Conservation (phyloP, 768 basidiomycete genomes). For the Lactarius vividus region DNA sequence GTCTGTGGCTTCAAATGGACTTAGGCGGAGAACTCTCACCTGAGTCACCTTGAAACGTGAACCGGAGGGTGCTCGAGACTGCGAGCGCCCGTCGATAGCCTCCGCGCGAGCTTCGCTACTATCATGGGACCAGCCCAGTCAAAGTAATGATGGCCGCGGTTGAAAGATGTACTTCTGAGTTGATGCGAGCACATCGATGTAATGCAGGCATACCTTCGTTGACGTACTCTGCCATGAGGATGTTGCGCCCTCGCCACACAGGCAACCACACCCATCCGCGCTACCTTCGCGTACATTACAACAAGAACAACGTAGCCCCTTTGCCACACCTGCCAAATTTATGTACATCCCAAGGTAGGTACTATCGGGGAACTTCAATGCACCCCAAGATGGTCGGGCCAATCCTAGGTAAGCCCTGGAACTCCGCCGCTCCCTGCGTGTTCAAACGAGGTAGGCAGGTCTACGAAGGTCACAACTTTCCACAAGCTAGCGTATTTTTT, state of each 20-base stretch:
- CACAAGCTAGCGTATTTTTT: not conserved
- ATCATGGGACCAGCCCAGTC: not conserved
- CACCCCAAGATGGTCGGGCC: not conserved
- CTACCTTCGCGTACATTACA: not conserved
- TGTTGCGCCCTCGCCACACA: conserved; percentile 10
- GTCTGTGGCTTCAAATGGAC: not conserved
- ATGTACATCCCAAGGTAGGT: not conserved
- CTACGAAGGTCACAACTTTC: not conserved
- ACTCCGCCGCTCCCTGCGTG: not conserved
- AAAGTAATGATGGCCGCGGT: not conserved
- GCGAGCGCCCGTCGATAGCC: not conserved
- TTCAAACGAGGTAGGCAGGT: not conserved
- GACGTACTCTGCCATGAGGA: conserved; percentile 24
- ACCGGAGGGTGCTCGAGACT: not conserved
- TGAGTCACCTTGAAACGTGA: not conserved
- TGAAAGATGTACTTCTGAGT: conserved; percentile 7
- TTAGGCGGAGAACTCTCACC: not conserved
- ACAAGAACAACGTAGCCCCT: not conserved
- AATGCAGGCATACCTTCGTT: conserved; percentile 7
- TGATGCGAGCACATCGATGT: conserved; percentile 9
- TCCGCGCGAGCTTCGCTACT: not conserved
- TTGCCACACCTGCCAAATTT: not conserved
- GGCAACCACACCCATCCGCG: conserved; percentile 1
- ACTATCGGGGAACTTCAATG: not conserved
- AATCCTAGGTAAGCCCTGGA: not conserved